phyloP scores from a whole-genome alignment of 257 asterid species.

The Linaria vulgaris region DNA sequence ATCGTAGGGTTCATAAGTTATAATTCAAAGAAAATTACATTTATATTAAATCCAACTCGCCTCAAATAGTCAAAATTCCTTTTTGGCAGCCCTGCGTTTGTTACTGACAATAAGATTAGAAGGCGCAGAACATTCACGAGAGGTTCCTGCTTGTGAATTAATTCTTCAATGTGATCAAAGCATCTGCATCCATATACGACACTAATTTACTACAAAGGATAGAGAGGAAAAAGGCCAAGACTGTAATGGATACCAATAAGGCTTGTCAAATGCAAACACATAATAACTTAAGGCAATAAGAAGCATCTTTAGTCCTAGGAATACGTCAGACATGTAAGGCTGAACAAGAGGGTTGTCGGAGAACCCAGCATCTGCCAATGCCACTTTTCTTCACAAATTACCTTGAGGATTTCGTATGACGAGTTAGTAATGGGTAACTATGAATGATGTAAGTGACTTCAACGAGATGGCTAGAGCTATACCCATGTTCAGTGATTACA shows the following conservation, averaged over 20 bases:
- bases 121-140: constrained; percentile 75
- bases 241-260: not conserved
- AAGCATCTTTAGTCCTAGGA: not conserved
- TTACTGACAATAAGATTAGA: constrained; percentile 73
- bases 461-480: not conserved
- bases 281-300: constrained; percentile 12
- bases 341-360: too few relatives aligned
- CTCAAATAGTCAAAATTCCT: constrained; percentile 84
- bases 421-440: not conserved
- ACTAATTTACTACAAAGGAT: constrained; percentile 1
- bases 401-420: too few relatives aligned
- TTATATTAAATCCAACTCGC: constrained; percentile 39
- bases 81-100: constrained; percentile 91
- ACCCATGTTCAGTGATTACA: not conserved
- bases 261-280: not conserved
- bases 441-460: not conserved
- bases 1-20: not conserved
- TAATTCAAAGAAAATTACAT: not conserved
- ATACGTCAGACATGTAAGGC: too few relatives aligned
- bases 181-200: constrained; percentile 57
- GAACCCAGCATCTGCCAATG: too few relatives aligned
- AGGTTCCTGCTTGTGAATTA: constrained; percentile 96
- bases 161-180: constrained; percentile 86
- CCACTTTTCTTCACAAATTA: too few relatives aligned
- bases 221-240: constrained; percentile 8